Percentiles rank a stretch among this genome's conserved stretches.
Conservation (phyloP, 2,329 filamentous ascomycete genomes). For the Xylaria sp. region DNA sequence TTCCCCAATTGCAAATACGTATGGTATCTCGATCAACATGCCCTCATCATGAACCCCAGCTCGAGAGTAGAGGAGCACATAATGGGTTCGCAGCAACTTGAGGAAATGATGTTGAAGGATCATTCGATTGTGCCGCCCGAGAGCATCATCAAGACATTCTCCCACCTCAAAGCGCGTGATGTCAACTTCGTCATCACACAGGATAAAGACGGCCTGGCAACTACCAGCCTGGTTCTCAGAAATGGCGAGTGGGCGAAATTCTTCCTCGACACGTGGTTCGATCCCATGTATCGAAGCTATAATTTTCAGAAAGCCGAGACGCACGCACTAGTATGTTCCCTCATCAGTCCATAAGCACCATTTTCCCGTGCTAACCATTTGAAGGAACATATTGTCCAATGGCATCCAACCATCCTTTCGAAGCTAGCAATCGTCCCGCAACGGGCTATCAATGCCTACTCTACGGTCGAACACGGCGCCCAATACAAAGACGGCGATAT, state of each 20-base stretch:
- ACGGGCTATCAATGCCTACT: slow-evolving; percentile 83
- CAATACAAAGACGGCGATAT: slow-evolving; percentile 87
- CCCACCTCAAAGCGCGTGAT: slow-evolving; percentile 78
- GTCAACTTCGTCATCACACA: slow-evolving; percentile 87
- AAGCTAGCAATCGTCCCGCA: slow-evolving; percentile 93
- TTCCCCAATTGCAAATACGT: slow-evolving; percentile 82
- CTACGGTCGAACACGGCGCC: slow-evolving; percentile 63
- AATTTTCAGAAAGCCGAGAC: slow-evolving; percentile 96
- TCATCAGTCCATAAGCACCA: not conserved
- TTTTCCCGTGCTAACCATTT: slow-evolving; percentile 45
- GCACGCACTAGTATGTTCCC: slow-evolving; percentile 80
- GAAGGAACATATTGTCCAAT: slow-evolving; percentile 89
- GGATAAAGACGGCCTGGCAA: slow-evolving; percentile 81
- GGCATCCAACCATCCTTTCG: slow-evolving; percentile 95
- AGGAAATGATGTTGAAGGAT: slow-evolving; percentile 85
- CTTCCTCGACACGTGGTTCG: slow-evolving; percentile 95
- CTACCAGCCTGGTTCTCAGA: slow-evolving; percentile 81
- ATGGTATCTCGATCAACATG: slow-evolving; percentile 87
- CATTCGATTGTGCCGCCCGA: slow-evolving; percentile 91
- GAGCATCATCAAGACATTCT: slow-evolving; percentile 95
- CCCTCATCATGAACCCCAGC: slow-evolving; percentile 87
- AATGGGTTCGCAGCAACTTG: slow-evolving; percentile 73
- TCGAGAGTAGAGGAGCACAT: slow-evolving; percentile 77
- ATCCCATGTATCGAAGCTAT: slow-evolving; percentile 92
- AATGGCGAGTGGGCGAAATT: slow-evolving; percentile 93